Evolutionary conservation across 2,329 filamentous ascomycete species (phyloP), one percentile per base, ranked within the genome.

Genomic region (Aureobasidium uvarum): DNA sequence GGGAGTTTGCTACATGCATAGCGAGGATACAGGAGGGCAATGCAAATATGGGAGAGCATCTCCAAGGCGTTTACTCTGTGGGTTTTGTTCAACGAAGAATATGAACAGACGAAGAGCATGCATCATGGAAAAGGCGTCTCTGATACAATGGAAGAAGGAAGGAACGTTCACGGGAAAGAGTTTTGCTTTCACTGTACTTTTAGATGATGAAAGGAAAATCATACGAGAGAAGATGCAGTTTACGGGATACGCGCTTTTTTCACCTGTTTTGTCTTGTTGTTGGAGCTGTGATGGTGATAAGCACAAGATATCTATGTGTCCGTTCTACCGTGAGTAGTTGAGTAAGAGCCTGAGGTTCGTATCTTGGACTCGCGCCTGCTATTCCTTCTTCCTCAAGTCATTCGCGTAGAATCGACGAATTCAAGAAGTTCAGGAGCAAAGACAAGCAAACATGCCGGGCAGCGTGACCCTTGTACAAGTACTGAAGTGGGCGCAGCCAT

Each of bases 131-230:
- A 48, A 33, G 50, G 31, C 31, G 50, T 52, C 36, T 13, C 50
- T 36, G 25, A 10, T 52, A 52, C 50, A 52, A 36, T 52, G 50
- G 50, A 36, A 52, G 50, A 36, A 52, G 50, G 25, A 14, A 52
- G 14, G 18, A 20, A 18, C 25, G 31, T 20, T 52, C 50, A 36
- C 33, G 31, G 50, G 23, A 18, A 36, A 25, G 50, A 52, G 50
- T 52, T 16, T 48, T 20, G 48, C 48, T 36, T 52, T 52, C 14
- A 33, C 50, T 52, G 31, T 23, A 36, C 31, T 36, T 20, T 13
- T 52, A 52, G 31, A 36, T 20, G 28, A n/a, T n/a, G n/a, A 4
- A 20, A 36, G 10, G 13, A 1, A 18, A 46, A 4, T 8, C 16
- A 20, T 13, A 18, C 18, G 18, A 36, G 10, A 23, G 50, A 52